These are phyloP conservation scores for Pogostemon cablin DNA, from an alignment of 257 asterid species.

Conservation along the genomic window DNA sequence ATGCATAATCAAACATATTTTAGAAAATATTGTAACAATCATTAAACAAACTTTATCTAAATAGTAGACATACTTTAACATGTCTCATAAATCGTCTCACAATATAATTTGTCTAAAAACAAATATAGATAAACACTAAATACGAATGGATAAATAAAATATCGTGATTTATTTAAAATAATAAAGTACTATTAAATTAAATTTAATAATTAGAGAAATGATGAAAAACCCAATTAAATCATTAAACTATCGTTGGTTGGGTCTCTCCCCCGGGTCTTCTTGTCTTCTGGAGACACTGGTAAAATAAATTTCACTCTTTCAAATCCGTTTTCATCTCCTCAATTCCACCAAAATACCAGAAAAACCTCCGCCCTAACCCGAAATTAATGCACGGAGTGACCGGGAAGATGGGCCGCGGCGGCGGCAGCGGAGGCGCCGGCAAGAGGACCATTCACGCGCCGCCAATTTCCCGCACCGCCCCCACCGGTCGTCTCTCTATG, in stretches of 20 bases:
- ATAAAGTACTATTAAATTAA: too few relatives aligned
- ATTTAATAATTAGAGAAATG: constrained; percentile 12
- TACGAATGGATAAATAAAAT: too few relatives aligned
- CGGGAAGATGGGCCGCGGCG: constrained; percentile 81
- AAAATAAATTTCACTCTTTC: constrained; percentile 19
- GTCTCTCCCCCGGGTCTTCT: constrained; percentile 35
- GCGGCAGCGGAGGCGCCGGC: constrained; percentile 57
- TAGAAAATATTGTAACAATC: too few relatives aligned
- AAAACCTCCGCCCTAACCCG: constrained; percentile 32
- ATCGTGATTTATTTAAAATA: too few relatives aligned
- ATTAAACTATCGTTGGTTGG: constrained; percentile 41
- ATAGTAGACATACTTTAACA: too few relatives aligned
- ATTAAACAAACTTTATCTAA: too few relatives aligned
- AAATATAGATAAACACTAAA: too few relatives aligned
- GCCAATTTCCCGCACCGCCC: constrained; percentile 58
- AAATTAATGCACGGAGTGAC: constrained; percentile 66
- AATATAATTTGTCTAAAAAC: too few relatives aligned
- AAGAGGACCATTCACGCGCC: constrained; percentile 69
- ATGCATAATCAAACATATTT: too few relatives aligned
- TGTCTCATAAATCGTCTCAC: too few relatives aligned
- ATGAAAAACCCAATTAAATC: constrained; percentile 32
- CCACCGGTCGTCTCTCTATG: constrained; percentile 57
- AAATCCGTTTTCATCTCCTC: constrained; percentile 25
- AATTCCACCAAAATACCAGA: constrained; percentile 20
- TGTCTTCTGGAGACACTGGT: constrained; percentile 34